Percentiles rank a stretch among this genome's conserved stretches.
Evolutionary conservation across 1,284 basidiomycete genomes (phyloP).

Genomic region (Cystobasidium pallidum): DNA sequence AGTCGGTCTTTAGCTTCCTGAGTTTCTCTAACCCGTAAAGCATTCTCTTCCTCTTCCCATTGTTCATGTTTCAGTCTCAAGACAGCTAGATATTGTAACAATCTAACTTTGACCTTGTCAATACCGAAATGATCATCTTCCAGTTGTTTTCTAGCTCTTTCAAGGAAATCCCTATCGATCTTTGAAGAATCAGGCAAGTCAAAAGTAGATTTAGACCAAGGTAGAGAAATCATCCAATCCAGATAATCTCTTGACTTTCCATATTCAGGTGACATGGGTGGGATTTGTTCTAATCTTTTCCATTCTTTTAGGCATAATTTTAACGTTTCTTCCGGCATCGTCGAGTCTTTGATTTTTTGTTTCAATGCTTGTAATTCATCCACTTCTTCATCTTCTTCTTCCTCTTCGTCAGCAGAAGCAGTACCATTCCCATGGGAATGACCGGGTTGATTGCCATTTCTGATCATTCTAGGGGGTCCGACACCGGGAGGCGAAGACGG

Average conservation of each 20-base stretch:
- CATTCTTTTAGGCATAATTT: constrained; percentile 51
- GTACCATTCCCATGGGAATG: background rate
- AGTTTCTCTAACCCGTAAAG: background rate
- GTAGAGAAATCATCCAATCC: constrained; percentile 51
- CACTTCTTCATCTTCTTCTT: constrained; percentile 49
- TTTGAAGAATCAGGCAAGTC: constrained; percentile 5
- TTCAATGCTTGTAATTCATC: constrained; percentile 50
- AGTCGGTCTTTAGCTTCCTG: too few species aligned
- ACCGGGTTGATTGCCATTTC: constrained; percentile 1
- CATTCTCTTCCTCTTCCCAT: constrained; percentile 46
- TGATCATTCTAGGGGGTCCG: background rate
- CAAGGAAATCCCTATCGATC: constrained; percentile 47
- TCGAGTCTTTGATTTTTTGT: constrained; percentile 48
- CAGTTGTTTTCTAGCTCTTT: constrained; percentile 50
- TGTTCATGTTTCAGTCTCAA: constrained; percentile 56
- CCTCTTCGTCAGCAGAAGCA: constrained; percentile 8
- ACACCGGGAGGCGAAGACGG: background rate
- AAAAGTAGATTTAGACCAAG: constrained; percentile 48
- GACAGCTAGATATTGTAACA: constrained; percentile 59
- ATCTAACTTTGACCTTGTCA: constrained; percentile 59
- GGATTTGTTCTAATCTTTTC: constrained; percentile 52
- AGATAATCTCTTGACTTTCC: constrained; percentile 52
- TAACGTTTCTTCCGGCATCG: constrained; percentile 50
- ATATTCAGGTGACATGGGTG: constrained; percentile 52
- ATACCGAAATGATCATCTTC: constrained; percentile 59